Evolutionary conservation across 495 filamentous ascomycete species (phyloP), one percentile per base, ranked within the genome.

Genomic region (Aspergillus sclerotioniger): DNA sequence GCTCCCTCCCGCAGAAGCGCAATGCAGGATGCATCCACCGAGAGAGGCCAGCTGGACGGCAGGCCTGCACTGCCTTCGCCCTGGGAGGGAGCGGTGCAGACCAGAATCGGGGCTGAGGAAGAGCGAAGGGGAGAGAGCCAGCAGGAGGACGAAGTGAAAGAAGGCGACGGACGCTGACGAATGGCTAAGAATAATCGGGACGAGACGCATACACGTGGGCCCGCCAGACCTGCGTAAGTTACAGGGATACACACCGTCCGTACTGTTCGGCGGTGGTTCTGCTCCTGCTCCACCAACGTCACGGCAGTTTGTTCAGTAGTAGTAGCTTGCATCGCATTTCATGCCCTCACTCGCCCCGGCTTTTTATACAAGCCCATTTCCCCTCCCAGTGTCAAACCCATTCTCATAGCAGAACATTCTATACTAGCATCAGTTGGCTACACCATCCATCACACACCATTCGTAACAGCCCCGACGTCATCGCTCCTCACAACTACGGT

Each of bases 141-240:
- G 47, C 25, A 6, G 28, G 47, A n/a, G 13, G 47, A 50, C 3
- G 47, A 16, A 49, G 16, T 13, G 47, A 25, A 16, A 25, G 28
- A 50, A 50, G 47, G 47, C 47, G 47, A 50, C 1, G 3, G 8
- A 0, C 15, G 8, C 21, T 28, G 28, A 8, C n/a, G 47, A 32
- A 50, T 21, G 6, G 31, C 28, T 32, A 32, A 7, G 21, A 29
- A 25, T 32, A 32, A 4, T 13, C 28, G 47, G 29, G n/a, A 50
- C 47, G 4, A 50, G 47, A 50, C 47, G 25, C 47, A 31, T 50
- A 50, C 47, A 50, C 47, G 47, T 50, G 47, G 47, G 31, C 31
- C 46, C 47, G 21, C 25, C 47, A 28, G 21, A 46, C 17, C 19
- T 46, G 16, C 25, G 4, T 8, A 7, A 50, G 8, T 6, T 21